Evolutionary conservation across 805 yeast genomes (phyloP).

Genomic region (Wickerhamiella sergipiensis): DNA sequence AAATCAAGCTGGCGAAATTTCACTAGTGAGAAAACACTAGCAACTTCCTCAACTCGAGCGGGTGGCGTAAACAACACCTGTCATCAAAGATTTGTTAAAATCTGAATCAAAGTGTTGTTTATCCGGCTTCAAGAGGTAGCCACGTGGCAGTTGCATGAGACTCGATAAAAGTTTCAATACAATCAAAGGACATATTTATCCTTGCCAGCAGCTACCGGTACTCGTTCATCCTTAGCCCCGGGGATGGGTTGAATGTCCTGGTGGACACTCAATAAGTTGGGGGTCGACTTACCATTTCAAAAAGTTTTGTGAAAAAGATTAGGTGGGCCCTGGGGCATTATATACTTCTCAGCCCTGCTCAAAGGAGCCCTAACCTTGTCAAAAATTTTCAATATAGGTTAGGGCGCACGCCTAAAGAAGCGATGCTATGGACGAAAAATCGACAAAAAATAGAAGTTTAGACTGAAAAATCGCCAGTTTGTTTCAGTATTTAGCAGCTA

Average conservation of each 20-base stretch:
- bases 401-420: not conserved
- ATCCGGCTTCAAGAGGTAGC: not conserved
- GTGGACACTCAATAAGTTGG: not conserved
- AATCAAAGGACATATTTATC: too few relatives aligned
- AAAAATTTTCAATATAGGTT: conserved; percentile 2
- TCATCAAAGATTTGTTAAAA: too few relatives aligned
- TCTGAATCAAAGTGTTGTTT: too few relatives aligned
- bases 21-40: too few relatives aligned
- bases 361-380: not conserved
- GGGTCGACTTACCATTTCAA: conserved; percentile 6
- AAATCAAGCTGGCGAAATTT: not conserved
- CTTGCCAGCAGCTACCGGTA: not conserved
- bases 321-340: conserved; percentile 2
- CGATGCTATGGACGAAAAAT: not conserved
- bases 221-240: not conserved
- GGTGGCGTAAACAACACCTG: too few relatives aligned
- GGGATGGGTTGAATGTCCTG: not conserved
- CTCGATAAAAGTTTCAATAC: too few relatives aligned
- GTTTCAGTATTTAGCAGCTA: too few relatives aligned
- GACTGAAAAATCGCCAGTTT: too few relatives aligned
- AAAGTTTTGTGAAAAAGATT: conserved; percentile 11
- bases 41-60: too few relatives aligned
- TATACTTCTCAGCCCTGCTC: not conserved
- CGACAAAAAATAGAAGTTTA: not conserved
- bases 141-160: not conserved